Base-by-base conservation (phyloP, 2,329 filamentous ascomycete species). In the Diaporthe sp. region DNA sequence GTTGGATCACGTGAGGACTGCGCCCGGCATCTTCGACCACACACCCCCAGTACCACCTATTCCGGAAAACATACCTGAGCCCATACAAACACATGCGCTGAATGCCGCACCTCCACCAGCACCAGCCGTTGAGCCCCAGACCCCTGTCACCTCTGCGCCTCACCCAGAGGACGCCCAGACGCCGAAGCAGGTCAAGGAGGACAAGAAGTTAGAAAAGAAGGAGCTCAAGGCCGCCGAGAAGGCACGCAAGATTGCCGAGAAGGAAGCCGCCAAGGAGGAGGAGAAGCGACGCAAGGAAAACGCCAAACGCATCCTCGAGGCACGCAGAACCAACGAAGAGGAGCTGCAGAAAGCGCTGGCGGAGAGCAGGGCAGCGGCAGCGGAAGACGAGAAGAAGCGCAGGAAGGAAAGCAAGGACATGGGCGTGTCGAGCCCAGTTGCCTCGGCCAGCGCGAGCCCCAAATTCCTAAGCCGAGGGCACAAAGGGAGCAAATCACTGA, bases 401-500 rank as follows among this genome's bases (percentile, higher is more conserved):
- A 87, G 84, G 78, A 85, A 84, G 75, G 85, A 86, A 42, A 79
- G 81, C 22, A 88, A 80, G 80, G 88, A 82, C 76, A 82, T 80
- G 70, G 82, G 69, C 5, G 76, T 75, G 17, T 51, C 61, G 42
- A 49, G 80, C 4, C 77, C 81, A 53, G 74, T 75, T 70, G 80
- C 81, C 25, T 73, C 80, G 28, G 77, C 79, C 51, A 70, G 59
- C 53, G 72, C 75, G 28, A 75, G 72, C 37, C 53, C 82, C 42
- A 86, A 87, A 7, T 87, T 91, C 42, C 85, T 97, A 57, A 91
- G 91, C 79, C 89, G 94, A 59, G 92, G 94, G 78, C 90, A 92
- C 79, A 89, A 92, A 73, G 91, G 91, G 13, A 95, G 93, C 82
- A 96, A 94, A 86, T 95, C 94, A 77, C 89, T 98, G 86, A 91